Evolutionary conservation across 768 basidiomycete species (phyloP).

Genomic region (Hericium rajendrae): DNA sequence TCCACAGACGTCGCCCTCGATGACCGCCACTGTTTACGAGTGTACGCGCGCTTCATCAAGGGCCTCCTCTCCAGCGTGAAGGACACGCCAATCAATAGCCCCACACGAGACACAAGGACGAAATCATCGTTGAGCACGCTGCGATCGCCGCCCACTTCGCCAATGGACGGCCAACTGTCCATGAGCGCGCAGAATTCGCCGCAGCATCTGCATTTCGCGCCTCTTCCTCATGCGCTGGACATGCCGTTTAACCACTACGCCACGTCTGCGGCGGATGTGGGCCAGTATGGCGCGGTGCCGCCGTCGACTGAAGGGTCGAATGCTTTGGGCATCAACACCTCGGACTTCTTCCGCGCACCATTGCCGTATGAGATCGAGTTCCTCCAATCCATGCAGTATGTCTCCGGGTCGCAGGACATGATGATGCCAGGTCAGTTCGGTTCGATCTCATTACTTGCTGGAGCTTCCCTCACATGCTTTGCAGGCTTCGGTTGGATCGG

Average conservation of each 20-base stretch:
- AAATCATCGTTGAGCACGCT: not conserved
- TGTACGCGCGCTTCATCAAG: conserved; percentile 23
- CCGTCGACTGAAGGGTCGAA: not conserved
- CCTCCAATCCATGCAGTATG: conserved; percentile 12
- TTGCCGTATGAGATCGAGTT: conserved; percentile 12
- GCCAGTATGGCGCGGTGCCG: not conserved
- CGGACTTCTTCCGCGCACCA: conserved; percentile 12
- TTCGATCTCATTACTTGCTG: not conserved
- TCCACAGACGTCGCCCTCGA: conserved; percentile 22
- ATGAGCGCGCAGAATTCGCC: not conserved
- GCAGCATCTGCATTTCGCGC: conserved; percentile 7
- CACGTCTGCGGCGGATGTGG: not conserved
- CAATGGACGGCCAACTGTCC: not conserved
- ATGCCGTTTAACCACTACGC: conserved; percentile 13
- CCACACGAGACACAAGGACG: not conserved
- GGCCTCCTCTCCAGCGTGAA: conserved; percentile 16
- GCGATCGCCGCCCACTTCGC: not conserved
- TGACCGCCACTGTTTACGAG: conserved; percentile 23
- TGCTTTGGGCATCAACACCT: conserved; percentile 6
- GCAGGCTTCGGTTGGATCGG: conserved; percentile 13
- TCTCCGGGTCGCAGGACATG: conserved; percentile 4
- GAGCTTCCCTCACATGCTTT: not conserved
- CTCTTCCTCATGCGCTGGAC: conserved; percentile 2
- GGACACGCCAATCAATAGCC: not conserved
- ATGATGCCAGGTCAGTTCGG: conserved; percentile 11